These are phyloP conservation scores for Apiotrichum gamsii DNA, from an alignment of 1,284 basidiomycete genomes.

Conservation along the genomic window DNA sequence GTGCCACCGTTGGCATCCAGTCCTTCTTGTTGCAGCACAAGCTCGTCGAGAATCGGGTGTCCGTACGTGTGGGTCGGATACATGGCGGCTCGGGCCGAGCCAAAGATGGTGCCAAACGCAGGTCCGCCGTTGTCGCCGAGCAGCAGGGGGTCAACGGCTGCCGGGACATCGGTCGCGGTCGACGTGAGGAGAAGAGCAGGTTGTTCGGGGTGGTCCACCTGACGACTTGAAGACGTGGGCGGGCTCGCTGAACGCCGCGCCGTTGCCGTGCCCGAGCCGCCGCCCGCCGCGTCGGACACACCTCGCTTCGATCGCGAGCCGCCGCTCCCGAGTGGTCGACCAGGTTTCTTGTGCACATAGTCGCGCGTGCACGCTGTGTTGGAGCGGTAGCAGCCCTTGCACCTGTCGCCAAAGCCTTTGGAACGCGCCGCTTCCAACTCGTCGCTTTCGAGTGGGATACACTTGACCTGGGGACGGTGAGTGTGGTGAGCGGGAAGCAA, in stretches of 20 bases:
- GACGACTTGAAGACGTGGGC: no score
- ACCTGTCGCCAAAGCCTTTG: background rate
- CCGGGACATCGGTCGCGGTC: no score
- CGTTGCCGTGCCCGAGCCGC: no score
- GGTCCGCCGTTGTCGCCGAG: slow-evolving; percentile 1
- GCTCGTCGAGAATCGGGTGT: no score
- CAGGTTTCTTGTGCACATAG: slow-evolving; percentile 18
- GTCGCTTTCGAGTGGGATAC: background rate
- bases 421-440: slow-evolving; percentile 1
- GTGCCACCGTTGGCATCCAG: no score
- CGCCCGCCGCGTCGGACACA: no score
- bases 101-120: slow-evolving; percentile 9
- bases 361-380: slow-evolving; percentile 9
- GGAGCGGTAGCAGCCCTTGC: slow-evolving; percentile 7
- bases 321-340: slow-evolving; percentile 13
- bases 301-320: no score
- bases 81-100: slow-evolving; percentile 5
- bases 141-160: background rate
- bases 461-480: slow-evolving; percentile 8
- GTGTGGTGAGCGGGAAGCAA: no score
- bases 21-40: no score
- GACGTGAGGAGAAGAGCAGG: no score
- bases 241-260: no score
- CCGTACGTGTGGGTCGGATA: background rate
- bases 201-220: no score